Base-by-base conservation (phyloP, 805 yeast species). In the Zygotorulaspora danielsina region DNA sequence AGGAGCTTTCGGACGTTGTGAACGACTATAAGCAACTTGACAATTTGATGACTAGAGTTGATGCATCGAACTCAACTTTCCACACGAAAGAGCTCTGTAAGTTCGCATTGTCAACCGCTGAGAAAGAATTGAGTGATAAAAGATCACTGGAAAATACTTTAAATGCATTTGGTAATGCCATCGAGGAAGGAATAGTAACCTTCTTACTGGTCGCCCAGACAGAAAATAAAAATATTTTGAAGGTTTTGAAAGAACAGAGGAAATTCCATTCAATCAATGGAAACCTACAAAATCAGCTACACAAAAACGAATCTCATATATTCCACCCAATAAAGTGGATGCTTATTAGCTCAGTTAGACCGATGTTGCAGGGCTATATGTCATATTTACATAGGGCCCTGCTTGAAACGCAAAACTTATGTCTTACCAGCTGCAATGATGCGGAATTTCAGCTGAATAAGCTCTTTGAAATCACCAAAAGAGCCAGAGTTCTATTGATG, bases 1-100 rank as follows among this genome's bases (percentile, higher is more conserved):
- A n/a, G n/a, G n/a, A n/a, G n/a, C 10, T 21, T 21, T 6, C 38
- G 20, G 38, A 19, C 32, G 15, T 19, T 13, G 36, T n/a, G 18
- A 16, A 20, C 33, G 15, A 21, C 12, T 22, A 13, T 5, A 12
- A 19, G 4, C 12, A 15, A 6, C 6, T 33, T 12, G 36, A 33
- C 9, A 15, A 19, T 19, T 11, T 33, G 15, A 33, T 33, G n/a
- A n/a, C 15, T 11, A 19, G 36, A 18, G 18, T 33, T 12, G 36
- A 33, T 2, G n/a, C 13, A 13, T 33, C 36, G 8, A 16, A 21
- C 15, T 27, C 29, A 15, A 33, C 27, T n/a, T 13, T 17, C 8
- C 7, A 19, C 10, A 21, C 24, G n/a, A 33, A 22, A 17, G 36
- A 33, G 11, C 19, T 33, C 15, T 33, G 11, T 13, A 20, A 33